Base-by-base conservation (phyloP, 2,329 filamentous ascomycete species). In the Macroventuria anomochaeta region DNA sequence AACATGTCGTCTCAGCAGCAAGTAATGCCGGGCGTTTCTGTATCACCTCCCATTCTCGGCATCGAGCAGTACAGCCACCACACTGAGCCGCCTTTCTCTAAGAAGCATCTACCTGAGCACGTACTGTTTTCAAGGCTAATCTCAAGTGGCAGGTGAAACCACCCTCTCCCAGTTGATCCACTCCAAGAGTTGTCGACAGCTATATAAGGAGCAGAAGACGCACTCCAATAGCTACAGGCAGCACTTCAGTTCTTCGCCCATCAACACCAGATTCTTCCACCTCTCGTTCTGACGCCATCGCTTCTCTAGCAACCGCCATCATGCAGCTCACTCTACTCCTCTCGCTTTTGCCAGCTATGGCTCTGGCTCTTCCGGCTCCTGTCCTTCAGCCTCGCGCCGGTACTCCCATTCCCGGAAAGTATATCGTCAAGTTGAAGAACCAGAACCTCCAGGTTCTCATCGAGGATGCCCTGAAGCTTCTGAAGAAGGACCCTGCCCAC, bases 401-500 rank as follows among this genome's bases (percentile, higher is more conserved):
- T 28, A 44, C 62, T 32, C 61, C 72, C 32, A 72, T 80, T 48
- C 73, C 75, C 5, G 73, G 72, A 60, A 75, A 76, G 61, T 80
- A 77, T 68, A 78, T 80, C 44, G 74, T 80, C 65, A 79, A 77
- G 70, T 51, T 80, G 55, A 77, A 77, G 70, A 68, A 74, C 37
- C 66, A 70, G 31, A 64, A 67, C 55, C 53, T 68, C 33, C 55
- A 70, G 11, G 36, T 25, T 3, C 43, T 66, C 42, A 54, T 77
- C 10, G 62, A 73, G n/a, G 43, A 26, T 15, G 68, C 67, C 13
- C 33, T 73, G 34, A 60, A 57, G 42, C 46, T 69, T 15, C 52
- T 75, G 17, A 55, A 53, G 20, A 65, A 68, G 37, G 59, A 62
- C 23, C 67, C 72, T 26, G 57, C 63, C 15, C 72, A 77, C 38